Evolutionary conservation across 2,329 filamentous ascomycete species (phyloP), one percentile per base, ranked within the genome.

Genomic region (Madurella mycetomatis): DNA sequence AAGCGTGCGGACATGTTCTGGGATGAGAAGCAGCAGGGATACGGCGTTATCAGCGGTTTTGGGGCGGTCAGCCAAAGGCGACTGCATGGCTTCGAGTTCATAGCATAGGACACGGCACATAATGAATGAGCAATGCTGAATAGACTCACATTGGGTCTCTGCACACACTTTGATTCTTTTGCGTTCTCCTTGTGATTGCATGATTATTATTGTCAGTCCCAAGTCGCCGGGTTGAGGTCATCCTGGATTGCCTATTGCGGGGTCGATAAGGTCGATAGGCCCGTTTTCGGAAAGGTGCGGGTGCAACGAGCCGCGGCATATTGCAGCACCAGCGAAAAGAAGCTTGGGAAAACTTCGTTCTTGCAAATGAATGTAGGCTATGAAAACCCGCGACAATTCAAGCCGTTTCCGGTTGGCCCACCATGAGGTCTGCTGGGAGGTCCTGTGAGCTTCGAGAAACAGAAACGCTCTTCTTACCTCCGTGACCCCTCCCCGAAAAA

Each of bases 1-100:
- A 76, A 66, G 57, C 58, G 55, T 11, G 54, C 47, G 50, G 15
- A 32, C 17, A 39, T 30, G 46, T 47, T 58, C 47, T 42, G 37
- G 40, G 37, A 40, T 48, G 41, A 41, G 37, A 47, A 16, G 13
- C 34, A 16, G 13, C 34, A 37, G 34, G 34, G 16, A 55, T 57
- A 34, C 25, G 57, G 59, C 54, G 59, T 58, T 56, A 15, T 37
- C 37, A 58, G 53, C 53, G 54, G 42, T 51, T 51, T 52, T 52
- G 41, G 59, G 42, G 48, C 15, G 57, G 54, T 50, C 39, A 50
- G 50, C 53, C 51, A 48, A 15, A 12, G 48, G 52, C 42, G 41
- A 37, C 56, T 43, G 41, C 13, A 46, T 46, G 41, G 43, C 18
- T 41, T 41, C 30, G 9, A 39, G 16, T 46, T 46, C 41, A 31